Evolutionary conservation across 2,329 filamentous ascomycete species (phyloP).

Genomic region (Purpureocillium lavendulum): DNA sequence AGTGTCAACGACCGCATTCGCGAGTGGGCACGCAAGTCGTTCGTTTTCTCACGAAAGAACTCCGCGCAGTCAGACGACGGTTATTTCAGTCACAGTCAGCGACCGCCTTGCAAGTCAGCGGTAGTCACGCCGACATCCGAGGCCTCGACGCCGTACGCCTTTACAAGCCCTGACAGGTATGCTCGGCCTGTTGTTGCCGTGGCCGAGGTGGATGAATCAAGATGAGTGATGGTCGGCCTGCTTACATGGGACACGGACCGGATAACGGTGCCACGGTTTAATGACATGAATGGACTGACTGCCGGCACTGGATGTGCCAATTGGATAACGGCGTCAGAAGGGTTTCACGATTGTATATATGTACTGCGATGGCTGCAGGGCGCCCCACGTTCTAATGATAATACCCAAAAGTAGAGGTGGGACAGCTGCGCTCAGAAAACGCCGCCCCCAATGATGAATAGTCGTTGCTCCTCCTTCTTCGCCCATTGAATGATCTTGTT

Average conservation of each 20-base stretch:
- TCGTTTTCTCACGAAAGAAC: constrained; percentile 16
- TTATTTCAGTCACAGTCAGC: constrained; percentile 11
- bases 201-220: constrained; percentile 8
- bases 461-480: constrained; percentile 78
- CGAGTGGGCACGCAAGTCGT: constrained; percentile 25
- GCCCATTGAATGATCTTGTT: constrained; percentile 91
- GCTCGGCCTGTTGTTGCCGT: constrained; percentile 9
- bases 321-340: not conserved
- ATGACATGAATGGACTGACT: not conserved
- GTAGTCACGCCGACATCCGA: not conserved
- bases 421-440: constrained; percentile 47
- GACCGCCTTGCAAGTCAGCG: constrained; percentile 1
- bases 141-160: not conserved
- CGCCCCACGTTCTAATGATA: constrained; percentile 1
- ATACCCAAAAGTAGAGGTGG: not conserved
- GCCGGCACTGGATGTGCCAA: not conserved
- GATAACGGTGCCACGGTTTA: not conserved
- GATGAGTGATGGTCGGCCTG: not conserved
- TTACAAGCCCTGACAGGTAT: constrained; percentile 3
- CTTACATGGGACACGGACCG: not conserved
- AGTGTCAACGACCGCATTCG: constrained; percentile 23
- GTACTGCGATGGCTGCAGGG: not conserved
- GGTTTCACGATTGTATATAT: not conserved
- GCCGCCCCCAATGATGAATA: constrained; percentile 97
- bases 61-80: constrained; percentile 13